These are phyloP conservation scores for Trypanosomatidae sp. DNA, from an alignment of 208 protist genomes.

Conservation along the genomic window DNA sequence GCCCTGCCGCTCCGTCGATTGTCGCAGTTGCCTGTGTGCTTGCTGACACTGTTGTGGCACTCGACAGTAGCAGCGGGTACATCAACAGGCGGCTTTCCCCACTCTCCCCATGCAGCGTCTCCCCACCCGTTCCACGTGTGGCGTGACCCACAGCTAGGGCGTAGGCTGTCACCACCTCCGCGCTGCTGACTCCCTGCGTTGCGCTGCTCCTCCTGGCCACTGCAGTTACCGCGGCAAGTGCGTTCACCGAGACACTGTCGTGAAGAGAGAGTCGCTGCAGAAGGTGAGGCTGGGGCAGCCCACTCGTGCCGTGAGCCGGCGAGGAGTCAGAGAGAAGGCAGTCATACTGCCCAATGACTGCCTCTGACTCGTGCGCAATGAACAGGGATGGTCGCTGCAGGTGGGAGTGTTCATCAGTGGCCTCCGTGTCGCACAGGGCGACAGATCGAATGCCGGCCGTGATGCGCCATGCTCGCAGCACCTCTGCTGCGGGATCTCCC, in stretches of 20 bases:
- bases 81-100: slow-evolving; percentile 1
- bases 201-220: background rate
- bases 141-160: slow-evolving; percentile 5
- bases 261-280: slow-evolving; percentile 7
- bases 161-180: slow-evolving; percentile 1
- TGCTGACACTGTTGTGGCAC: background rate
- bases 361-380: slow-evolving; percentile 46
- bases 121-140: background rate
- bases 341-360: slow-evolving; percentile 75
- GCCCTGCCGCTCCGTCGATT: background rate
- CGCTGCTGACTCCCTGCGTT: background rate
- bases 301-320: background rate
- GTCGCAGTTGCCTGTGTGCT: background rate
- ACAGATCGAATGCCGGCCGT: slow-evolving; percentile 55
- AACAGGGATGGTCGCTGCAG: slow-evolving; percentile 7
- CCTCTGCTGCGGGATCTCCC: slow-evolving; percentile 7
- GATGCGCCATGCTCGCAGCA: slow-evolving; percentile 47
- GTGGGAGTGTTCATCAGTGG: background rate
- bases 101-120: background rate
- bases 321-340: slow-evolving; percentile 47
- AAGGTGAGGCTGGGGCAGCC: slow-evolving; percentile 13
- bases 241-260: background rate
- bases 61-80: background rate
- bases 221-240: background rate
- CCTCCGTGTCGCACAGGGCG: slow-evolving; percentile 28